These are phyloP conservation scores for Bauhinia variegata DNA, from an alignment of 306 rosid species.

Conservation along the genomic window DNA sequence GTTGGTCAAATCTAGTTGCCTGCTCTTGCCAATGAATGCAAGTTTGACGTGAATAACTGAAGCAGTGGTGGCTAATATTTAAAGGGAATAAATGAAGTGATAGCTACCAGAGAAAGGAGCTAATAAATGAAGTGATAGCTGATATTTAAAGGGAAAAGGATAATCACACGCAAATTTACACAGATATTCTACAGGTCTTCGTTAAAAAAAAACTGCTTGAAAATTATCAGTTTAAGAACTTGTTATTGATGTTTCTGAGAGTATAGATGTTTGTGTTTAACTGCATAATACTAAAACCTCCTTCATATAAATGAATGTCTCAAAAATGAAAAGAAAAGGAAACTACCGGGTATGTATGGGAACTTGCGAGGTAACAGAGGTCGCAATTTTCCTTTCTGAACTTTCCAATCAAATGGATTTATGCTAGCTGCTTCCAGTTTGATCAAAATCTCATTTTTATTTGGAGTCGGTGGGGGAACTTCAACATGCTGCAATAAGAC, in stretches of 20 bases:
- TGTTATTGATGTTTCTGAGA: not conserved
- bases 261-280: not conserved
- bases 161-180: no score
- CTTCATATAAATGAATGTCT: not conserved
- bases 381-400: conserved; percentile 67
- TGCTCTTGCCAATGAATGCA: no score
- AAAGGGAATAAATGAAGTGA: no score
- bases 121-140: no score
- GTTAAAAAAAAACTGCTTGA: no score
- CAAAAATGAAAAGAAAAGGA: not conserved
- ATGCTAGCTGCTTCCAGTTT: conserved; percentile 76
- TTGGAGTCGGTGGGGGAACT: conserved; percentile 61
- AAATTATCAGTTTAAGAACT: no score
- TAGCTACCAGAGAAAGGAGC: no score
- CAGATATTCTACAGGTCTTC: no score
- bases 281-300: not conserved
- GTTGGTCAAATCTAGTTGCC: no score
- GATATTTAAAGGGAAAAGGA: no score
- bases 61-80: no score
- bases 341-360: conserved; percentile 71
- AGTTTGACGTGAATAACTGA: no score
- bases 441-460: conserved; percentile 63
- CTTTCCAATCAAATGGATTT: conserved; percentile 79
- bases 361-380: conserved; percentile 67
- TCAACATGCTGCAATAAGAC: conserved; percentile 59